Percentiles rank a stretch among this genome's conserved stretches.
Conservation (phyloP, 192 early-diverging fungal genomes). For the Coemansia sp. region DNA sequence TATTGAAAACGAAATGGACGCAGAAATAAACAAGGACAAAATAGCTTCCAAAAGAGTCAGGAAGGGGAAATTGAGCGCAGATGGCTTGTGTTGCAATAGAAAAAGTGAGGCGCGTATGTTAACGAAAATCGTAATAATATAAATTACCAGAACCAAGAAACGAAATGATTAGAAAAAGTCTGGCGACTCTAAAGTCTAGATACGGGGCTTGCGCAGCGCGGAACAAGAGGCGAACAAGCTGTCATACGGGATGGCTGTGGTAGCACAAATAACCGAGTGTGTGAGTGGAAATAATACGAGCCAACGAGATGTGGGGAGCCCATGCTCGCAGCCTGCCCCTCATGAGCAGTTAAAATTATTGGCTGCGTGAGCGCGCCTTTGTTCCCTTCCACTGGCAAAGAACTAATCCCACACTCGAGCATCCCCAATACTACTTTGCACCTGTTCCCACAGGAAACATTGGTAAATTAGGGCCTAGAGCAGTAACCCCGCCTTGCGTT, state of each 20-base stretch:
- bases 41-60: neutral
- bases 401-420: neutral
- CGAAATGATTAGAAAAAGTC: constrained; percentile 1
- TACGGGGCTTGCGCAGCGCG: neutral
- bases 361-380: constrained; percentile 6
- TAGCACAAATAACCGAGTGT: constrained; percentile 4
- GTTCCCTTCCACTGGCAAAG: neutral
- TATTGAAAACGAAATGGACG: constrained; percentile 5
- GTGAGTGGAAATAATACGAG: neutral
- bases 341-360: neutral
- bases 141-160: constrained; percentile 15
- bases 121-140: constrained; percentile 5
- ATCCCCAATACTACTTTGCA: neutral
- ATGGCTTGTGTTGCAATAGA: constrained; percentile 7
- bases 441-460: neutral
- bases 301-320: constrained; percentile 1
- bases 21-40: constrained; percentile 4
- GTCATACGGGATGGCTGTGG: neutral
- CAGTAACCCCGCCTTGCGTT: neutral
- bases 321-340: neutral
- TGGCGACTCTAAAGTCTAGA: neutral
- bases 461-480: neutral
- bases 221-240: neutral
- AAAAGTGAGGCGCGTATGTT: constrained; percentile 10
- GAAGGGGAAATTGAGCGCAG: neutral